These are phyloP conservation scores for Paramecium biaurelia DNA, from an alignment of 73 alveolate species.

Conservation along the genomic window DNA sequence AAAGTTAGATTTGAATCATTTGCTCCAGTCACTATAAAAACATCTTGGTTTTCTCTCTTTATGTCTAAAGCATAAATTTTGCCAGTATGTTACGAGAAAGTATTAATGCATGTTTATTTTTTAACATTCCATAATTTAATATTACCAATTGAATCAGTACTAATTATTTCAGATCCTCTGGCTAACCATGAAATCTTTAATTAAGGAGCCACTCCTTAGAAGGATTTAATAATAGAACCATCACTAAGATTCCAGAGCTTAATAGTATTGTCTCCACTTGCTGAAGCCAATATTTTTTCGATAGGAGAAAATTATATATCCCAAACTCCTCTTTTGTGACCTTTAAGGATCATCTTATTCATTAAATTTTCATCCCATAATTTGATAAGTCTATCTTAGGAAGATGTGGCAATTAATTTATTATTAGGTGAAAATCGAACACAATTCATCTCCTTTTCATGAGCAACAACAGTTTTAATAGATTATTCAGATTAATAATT, in stretches of 20 bases:
- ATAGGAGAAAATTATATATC: constrained; percentile 92
- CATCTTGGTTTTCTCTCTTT: constrained; percentile 7
- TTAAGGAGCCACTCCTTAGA: constrained; percentile 83
- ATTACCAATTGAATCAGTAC: constrained; percentile 89
- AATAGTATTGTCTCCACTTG: constrained; percentile 89
- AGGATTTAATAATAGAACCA: constrained; percentile 85
- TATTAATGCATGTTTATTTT: constrained; percentile 85
- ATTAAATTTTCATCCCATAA: constrained; percentile 66
- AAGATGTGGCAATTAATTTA: constrained; percentile 89
- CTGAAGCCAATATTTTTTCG: constrained; percentile 93
- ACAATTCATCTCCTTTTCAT: constrained; percentile 90
- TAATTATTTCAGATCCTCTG: constrained; percentile 81
- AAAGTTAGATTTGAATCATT: constrained; percentile 88
- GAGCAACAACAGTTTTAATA: constrained; percentile 83
- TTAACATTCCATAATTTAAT: constrained; percentile 95
- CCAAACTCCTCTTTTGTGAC: constrained; percentile 98
- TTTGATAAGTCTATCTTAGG: constrained; percentile 93
- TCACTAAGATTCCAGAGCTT: constrained; percentile 91
- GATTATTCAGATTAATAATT: constrained; percentile 66
- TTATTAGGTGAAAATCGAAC: constrained; percentile 93
- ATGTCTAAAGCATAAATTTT: constrained; percentile 94
- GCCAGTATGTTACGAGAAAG: constrained; percentile 92
- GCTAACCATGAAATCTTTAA: constrained; percentile 72
- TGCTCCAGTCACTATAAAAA: constrained; percentile 89
- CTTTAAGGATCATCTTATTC: constrained; percentile 66